Conservation (phyloP, 345 rosid species). For the Passiflora organensis region DNA sequence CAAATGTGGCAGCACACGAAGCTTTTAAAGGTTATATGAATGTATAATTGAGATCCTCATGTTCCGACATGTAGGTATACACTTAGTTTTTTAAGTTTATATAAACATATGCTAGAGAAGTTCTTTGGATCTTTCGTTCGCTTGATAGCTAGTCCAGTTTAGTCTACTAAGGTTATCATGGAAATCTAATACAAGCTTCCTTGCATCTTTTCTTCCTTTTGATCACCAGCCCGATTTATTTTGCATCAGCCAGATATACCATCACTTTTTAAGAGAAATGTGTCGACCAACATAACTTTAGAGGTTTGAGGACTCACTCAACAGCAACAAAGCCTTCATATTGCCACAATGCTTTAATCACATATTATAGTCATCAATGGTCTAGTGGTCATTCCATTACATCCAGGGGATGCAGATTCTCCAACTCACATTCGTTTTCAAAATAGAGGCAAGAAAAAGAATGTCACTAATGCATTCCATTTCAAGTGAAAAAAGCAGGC, state of each 20-base stretch:
- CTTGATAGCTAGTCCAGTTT: too few relatives aligned
- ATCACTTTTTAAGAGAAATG: neutral
- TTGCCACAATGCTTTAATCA: neutral
- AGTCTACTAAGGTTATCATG: too few relatives aligned
- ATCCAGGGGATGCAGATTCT: neutral
- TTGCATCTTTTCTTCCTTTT: neutral
- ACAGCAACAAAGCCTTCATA: neutral
- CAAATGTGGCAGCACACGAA: slow-evolving; percentile 8
- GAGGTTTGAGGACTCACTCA: neutral
- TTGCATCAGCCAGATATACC: neutral
- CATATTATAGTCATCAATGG: neutral
- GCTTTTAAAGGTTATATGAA: neutral
- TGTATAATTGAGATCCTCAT: neutral
- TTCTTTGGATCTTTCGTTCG: too few relatives aligned
- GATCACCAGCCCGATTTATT: neutral
- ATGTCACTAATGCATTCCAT: neutral
- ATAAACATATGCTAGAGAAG: too few relatives aligned
- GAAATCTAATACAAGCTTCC: neutral
- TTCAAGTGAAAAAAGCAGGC: neutral
- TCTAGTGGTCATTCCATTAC: neutral
- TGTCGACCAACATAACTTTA: neutral
- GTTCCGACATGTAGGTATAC: too few relatives aligned
- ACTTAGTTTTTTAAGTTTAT: too few relatives aligned
- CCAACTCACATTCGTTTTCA: neutral
- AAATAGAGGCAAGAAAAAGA: neutral